Evolutionary conservation across 495 filamentous ascomycete genomes (phyloP).

Genomic region (Daldinia vernicosa): DNA sequence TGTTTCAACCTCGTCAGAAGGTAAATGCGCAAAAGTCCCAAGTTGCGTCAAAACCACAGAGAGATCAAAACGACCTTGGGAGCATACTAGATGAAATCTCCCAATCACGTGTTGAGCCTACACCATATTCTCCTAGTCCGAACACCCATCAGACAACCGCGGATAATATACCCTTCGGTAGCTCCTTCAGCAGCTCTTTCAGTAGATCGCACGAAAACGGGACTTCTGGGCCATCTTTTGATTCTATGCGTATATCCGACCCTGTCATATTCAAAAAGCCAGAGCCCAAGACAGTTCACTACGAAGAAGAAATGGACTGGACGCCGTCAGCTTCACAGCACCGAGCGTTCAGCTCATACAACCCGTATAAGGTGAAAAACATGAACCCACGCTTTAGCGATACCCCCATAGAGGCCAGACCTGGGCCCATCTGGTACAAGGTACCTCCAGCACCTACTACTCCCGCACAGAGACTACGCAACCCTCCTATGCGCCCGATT

Average conservation of each 20-base stretch:
- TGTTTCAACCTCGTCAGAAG: conserved; percentile 57
- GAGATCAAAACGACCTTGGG: conserved; percentile 43
- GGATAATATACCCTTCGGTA: not conserved
- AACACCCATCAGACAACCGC: not conserved
- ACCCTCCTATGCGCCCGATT: conserved; percentile 62
- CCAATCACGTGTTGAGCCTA: conserved; percentile 19
- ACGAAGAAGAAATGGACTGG: conserved; percentile 81
- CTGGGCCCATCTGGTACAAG: conserved; percentile 62
- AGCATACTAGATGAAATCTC: conserved; percentile 57
- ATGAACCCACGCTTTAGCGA: conserved; percentile 66
- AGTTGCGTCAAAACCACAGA: conserved; percentile 5
- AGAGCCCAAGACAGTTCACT: conserved; percentile 36
- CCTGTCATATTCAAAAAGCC: conserved; percentile 24
- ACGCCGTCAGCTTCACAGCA: conserved; percentile 68
- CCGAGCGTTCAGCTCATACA: conserved; percentile 58
- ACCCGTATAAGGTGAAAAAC: conserved; percentile 54
- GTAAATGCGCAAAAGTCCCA: conserved; percentile 28
- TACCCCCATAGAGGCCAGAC: conserved; percentile 52
- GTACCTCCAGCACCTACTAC: conserved; percentile 72
- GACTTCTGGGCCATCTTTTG: conserved; percentile 7
- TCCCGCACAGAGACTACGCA: conserved; percentile 70
- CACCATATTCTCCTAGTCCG: conserved; percentile 14
- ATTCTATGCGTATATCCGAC: conserved; percentile 36
- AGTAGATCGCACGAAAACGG: conserved; percentile 17
- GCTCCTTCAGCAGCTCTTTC: not conserved